A percentile compares a stretch with the other conserved stretches of the same genome.
These are phyloP conservation scores for Lojkania enalia DNA, from an alignment of 2,329 filamentous ascomycete genomes.

Conservation along the genomic window DNA sequence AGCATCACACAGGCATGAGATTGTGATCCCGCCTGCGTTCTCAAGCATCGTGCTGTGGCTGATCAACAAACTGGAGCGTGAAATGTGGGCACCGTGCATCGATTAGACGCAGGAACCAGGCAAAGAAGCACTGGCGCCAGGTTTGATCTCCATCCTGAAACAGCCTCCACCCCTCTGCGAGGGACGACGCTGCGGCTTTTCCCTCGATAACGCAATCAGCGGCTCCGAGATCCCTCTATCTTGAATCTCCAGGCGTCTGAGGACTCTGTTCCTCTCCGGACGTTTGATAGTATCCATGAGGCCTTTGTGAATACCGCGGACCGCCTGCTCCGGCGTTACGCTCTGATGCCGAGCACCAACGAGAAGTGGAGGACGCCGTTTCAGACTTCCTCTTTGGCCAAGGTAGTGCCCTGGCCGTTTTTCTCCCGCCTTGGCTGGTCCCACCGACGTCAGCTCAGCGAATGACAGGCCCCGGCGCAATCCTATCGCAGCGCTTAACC, in stretches of 20 bases:
- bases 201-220: constrained; percentile 18
- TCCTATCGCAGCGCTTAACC: constrained; percentile 34
- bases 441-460: constrained; percentile 28
- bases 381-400: constrained; percentile 40
- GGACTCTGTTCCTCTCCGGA: not conserved
- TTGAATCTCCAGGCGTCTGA: constrained; percentile 5
- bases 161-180: constrained; percentile 22
- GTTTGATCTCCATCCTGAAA: constrained; percentile 46
- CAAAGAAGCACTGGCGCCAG: constrained; percentile 34
- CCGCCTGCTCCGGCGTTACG: constrained; percentile 32
- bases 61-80: constrained; percentile 24
- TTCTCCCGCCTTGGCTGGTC: constrained; percentile 14
- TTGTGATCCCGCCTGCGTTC: constrained; percentile 15
- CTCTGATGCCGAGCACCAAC: constrained; percentile 29
- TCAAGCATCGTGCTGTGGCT: constrained; percentile 27
- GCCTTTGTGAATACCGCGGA: not conserved
- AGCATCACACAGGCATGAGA: constrained; percentile 17
- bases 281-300: not conserved
- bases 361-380: constrained; percentile 34
- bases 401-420: constrained; percentile 26
- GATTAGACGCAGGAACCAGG: constrained; percentile 43
- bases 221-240: constrained; percentile 6
- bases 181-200: constrained; percentile 5
- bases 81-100: constrained; percentile 21
- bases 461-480: constrained; percentile 27